These are phyloP conservation scores for Cenococcum geophilum DNA, from an alignment of 495 filamentous ascomycete species.

Conservation along the genomic window DNA sequence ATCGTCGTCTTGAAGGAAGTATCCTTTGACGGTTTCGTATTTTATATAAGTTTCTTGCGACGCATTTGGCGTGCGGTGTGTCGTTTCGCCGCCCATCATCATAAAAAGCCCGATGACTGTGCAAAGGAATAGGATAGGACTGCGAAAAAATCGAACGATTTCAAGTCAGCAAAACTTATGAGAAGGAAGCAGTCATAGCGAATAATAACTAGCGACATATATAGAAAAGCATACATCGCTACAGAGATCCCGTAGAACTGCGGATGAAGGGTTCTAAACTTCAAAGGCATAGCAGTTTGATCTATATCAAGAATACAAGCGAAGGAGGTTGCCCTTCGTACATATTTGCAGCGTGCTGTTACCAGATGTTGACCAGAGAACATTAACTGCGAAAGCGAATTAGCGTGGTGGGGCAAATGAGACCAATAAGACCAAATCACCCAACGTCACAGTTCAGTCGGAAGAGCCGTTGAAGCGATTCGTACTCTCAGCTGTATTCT, in stretches of 20 bases:
- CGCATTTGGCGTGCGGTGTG: neutral
- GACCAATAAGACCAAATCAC: too few species aligned
- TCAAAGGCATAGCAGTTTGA: neutral
- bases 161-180: neutral
- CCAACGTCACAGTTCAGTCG: too few species aligned
- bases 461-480: too few species aligned
- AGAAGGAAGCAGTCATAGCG: neutral
- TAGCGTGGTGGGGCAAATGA: too few species aligned
- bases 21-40: constrained; percentile 26
- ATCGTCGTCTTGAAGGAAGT: constrained; percentile 31
- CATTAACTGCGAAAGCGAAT: too few species aligned
- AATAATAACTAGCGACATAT: neutral
- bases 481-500: too few species aligned
- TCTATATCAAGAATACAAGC: neutral
- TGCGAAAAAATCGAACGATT: neutral
- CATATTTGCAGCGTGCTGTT: too few species aligned
- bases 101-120: neutral
- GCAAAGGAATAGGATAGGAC: neutral
- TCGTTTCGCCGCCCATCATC: neutral
- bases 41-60: neutral
- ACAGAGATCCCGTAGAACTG: neutral
- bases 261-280: neutral
- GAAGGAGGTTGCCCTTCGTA: neutral
- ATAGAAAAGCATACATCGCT: neutral
- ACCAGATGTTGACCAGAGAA: too few species aligned